phyloP scores from a whole-genome alignment of 306 rosid species.

The Arachis stenosperma region DNA sequence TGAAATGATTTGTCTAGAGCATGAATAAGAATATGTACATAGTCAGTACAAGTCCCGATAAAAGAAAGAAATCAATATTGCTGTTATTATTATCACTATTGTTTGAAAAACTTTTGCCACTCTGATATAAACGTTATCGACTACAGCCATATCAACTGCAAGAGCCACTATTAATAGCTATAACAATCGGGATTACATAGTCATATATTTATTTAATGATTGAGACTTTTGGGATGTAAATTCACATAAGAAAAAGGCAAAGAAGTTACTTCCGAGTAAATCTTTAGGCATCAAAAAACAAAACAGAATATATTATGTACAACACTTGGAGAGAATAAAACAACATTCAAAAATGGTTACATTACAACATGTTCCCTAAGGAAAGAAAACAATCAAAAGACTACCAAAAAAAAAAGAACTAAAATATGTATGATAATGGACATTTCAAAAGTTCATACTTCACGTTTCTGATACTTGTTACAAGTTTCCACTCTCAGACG shows the following conservation, averaged over 20 bases:
- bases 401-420: neutral
- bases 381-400: neutral
- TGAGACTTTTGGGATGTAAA: neutral
- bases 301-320: neutral
- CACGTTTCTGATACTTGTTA: neutral
- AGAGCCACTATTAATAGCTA: neutral
- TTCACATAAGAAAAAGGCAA: neutral
- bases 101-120: neutral
- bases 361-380: neutral
- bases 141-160: neutral
- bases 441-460: neutral
- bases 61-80: no score
- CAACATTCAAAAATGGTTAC: neutral
- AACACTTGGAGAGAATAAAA: neutral
- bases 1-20: neutral
- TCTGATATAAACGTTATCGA: neutral
- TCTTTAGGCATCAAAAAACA: slow-evolving; percentile 6
- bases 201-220: neutral
- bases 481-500: slow-evolving; percentile 3
- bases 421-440: neutral
- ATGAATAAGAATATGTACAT: no score
- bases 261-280: slow-evolving; percentile 15
- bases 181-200: neutral
- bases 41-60: neutral
- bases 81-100: no score